Conservation (phyloP, 441 rosid genomes). For the Adansonia gregorii region DNA sequence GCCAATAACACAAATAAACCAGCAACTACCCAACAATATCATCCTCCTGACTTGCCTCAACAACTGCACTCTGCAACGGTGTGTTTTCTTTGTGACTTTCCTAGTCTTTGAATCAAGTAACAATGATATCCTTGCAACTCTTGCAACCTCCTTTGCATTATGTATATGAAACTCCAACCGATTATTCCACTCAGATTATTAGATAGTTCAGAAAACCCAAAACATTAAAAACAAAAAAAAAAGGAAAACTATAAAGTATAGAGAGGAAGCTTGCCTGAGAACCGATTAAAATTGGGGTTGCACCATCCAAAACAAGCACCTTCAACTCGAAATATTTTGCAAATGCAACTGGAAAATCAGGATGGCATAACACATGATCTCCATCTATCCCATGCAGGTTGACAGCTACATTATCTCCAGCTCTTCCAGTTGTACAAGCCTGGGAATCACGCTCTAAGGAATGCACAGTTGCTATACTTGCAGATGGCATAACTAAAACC, state of each 20-base stretch:
- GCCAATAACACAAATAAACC: neutral
- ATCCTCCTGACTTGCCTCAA: conserved; percentile 60
- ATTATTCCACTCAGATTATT: conserved; percentile 28
- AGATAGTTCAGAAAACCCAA: conserved; percentile 16
- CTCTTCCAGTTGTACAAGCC: conserved; percentile 72
- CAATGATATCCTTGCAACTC: conserved; percentile 61
- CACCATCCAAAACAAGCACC: conserved; percentile 72
- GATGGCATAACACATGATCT: conserved; percentile 77
- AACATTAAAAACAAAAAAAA: neutral
- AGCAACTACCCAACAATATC: conserved; percentile 11
- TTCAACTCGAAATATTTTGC: conserved; percentile 75
- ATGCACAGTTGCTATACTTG: conserved; percentile 75
- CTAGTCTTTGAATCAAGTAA: conserved; percentile 90
- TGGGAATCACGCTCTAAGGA: conserved; percentile 74
- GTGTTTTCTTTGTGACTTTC: conserved; percentile 71
- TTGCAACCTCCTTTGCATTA: conserved; percentile 86
- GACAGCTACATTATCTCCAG: conserved; percentile 81
- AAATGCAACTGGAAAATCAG: conserved; percentile 75
- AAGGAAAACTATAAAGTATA: neutral
- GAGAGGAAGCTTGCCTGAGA: conserved; percentile 63
- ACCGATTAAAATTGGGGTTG: conserved; percentile 79
- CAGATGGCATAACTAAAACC: conserved; percentile 90
- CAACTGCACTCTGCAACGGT: conserved; percentile 84
- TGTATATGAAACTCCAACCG: conserved; percentile 95
- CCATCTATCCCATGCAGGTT: conserved; percentile 77